Conservation (phyloP, 2,329 filamentous ascomycete genomes). For the Cladophialophora exuberans region DNA sequence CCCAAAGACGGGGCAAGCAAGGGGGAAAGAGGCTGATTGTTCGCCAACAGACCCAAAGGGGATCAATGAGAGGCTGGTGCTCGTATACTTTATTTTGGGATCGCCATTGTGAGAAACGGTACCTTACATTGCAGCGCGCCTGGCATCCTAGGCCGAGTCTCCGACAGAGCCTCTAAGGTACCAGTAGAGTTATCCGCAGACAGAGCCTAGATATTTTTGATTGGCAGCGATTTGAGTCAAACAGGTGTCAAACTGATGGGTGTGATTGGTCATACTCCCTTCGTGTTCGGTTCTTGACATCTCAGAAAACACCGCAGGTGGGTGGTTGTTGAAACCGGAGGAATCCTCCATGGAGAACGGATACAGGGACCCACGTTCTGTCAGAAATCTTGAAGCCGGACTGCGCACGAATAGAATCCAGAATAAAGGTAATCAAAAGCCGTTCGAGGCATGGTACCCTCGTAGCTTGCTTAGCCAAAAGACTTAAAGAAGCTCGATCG, state of each 20-base stretch:
- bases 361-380: background rate
- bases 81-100: slow-evolving; percentile 14
- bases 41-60: background rate
- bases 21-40: background rate
- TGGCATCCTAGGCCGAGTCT: background rate
- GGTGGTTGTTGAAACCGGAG: background rate
- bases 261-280: too few species aligned
- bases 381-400: background rate
- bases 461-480: too few species aligned
- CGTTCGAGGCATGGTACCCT: too few species aligned
- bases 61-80: background rate
- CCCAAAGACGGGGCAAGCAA: background rate
- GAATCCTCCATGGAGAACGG: background rate
- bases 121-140: background rate
- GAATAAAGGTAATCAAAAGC: too few species aligned
- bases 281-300: background rate
- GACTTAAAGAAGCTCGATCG: too few species aligned
- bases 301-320: background rate
- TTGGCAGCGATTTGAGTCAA: too few species aligned
- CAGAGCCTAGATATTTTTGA: too few species aligned
- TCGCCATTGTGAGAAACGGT: background rate
- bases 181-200: background rate
- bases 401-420: background rate
- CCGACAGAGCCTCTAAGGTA: background rate
- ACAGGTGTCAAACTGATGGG: too few species aligned